Evolutionary conservation across 345 rosid genomes (phyloP).

Genomic region (Moricandia moricandioides): DNA sequence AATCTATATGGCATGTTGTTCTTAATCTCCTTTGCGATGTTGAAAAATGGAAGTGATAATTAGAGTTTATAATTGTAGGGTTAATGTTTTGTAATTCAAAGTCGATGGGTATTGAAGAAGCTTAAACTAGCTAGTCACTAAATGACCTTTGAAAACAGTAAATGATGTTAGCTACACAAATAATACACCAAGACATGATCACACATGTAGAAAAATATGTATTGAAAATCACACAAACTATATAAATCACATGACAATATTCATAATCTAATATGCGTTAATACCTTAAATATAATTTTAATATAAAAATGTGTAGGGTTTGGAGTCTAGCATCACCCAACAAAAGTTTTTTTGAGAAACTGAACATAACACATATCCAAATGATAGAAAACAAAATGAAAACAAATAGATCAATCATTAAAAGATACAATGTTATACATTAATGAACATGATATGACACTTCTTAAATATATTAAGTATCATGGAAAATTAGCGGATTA

Average conservation of each 20-base stretch:
- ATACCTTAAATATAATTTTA: not conserved
- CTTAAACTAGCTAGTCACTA: not conserved
- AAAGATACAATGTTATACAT: no score
- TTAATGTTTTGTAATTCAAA: not conserved
- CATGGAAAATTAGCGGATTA: not conserved
- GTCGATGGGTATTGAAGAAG: not conserved
- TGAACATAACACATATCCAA: not conserved
- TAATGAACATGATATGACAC: not conserved
- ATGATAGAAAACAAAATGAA: not conserved
- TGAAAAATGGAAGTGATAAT: not conserved
- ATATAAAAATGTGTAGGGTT: not conserved
- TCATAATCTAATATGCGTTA: no score
- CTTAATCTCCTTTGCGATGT: not conserved
- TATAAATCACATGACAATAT: not conserved
- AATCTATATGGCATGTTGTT: slow-evolving; percentile 18
- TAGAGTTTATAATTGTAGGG: not conserved
- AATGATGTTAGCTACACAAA: not conserved
- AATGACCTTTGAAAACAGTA: not conserved
- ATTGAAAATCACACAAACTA: not conserved
- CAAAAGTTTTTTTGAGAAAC: no score
- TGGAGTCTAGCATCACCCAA: not conserved
- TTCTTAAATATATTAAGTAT: no score
- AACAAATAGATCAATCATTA: not conserved
- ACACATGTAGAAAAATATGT: no score
- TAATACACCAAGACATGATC: not conserved